Conservation (phyloP, 1,139 yeast genomes). For the Sugiyamaella novakii region DNA sequence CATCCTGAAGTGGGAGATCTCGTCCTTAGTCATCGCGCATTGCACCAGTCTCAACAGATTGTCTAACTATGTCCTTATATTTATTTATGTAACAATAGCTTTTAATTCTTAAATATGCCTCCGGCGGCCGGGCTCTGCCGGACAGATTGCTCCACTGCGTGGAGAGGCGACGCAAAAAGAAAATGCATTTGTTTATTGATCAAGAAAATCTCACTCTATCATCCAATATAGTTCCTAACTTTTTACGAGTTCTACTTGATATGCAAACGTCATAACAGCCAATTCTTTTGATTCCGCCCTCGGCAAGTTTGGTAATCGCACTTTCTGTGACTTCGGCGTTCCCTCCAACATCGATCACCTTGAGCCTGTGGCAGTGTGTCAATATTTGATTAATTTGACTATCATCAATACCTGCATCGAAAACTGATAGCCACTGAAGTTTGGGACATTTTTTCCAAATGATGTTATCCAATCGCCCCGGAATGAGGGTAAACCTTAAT, state of each 20-base stretch:
- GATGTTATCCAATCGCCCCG: neutral
- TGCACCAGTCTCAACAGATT: neutral
- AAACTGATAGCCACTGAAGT: neutral
- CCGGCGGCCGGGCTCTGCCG: neutral
- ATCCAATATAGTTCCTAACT: too few species aligned
- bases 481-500: neutral
- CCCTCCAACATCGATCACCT: neutral
- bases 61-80: slow-evolving; percentile 3
- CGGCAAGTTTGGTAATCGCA: neutral
- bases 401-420: neutral
- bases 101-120: too few species aligned
- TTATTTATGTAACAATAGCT: too few species aligned
- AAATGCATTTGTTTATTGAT: too few species aligned
- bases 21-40: slow-evolving; percentile 24
- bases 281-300: neutral
- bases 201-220: too few species aligned
- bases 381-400: neutral
- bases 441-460: neutral
- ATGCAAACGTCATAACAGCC: neutral
- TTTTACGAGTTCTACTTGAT: neutral
- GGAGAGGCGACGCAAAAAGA: too few species aligned
- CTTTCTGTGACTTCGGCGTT: neutral
- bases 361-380: neutral
- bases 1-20: slow-evolving; percentile 25
- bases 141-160: neutral